phyloP scores from a whole-genome alignment of 2,329 filamentous ascomycete genomes.

The Colletotrichum paranaense region DNA sequence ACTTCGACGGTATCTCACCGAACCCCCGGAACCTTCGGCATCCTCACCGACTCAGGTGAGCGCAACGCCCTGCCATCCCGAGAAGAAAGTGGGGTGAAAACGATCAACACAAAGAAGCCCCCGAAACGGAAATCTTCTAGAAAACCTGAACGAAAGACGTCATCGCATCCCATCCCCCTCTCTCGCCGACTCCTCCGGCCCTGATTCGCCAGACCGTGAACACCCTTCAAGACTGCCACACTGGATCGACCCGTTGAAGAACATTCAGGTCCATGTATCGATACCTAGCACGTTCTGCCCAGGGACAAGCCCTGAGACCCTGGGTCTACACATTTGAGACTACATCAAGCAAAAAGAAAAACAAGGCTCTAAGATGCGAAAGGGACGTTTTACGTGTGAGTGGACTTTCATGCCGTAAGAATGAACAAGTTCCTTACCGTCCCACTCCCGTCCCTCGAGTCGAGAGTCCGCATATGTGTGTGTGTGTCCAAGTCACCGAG shows the following conservation, averaged over 20 bases:
- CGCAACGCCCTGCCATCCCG: background rate
- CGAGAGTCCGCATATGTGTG: background rate
- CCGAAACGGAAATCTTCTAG: constrained; percentile 8
- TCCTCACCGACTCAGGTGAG: background rate
- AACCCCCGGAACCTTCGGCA: background rate
- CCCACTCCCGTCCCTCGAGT: background rate
- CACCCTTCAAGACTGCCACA: background rate
- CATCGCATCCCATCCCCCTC: background rate
- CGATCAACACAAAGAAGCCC: background rate
- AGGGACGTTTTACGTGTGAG: background rate
- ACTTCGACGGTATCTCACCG: background rate
- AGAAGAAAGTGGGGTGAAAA: background rate
- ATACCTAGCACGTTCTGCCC: background rate
- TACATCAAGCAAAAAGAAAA: too few relatives aligned
- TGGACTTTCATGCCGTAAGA: background rate
- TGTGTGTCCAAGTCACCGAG: background rate
- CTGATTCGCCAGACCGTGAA: background rate
- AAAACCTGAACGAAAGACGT: constrained; percentile 2
- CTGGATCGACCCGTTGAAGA: background rate
- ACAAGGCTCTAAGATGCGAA: background rate
- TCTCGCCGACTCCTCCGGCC: background rate
- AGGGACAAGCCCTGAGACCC: background rate
- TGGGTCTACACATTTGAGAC: background rate
- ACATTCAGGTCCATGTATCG: background rate
- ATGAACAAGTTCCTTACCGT: background rate